Evolutionary conservation across 164 flowering plant species (phyloP).

Genomic region (Paratinospora sagittata): DNA sequence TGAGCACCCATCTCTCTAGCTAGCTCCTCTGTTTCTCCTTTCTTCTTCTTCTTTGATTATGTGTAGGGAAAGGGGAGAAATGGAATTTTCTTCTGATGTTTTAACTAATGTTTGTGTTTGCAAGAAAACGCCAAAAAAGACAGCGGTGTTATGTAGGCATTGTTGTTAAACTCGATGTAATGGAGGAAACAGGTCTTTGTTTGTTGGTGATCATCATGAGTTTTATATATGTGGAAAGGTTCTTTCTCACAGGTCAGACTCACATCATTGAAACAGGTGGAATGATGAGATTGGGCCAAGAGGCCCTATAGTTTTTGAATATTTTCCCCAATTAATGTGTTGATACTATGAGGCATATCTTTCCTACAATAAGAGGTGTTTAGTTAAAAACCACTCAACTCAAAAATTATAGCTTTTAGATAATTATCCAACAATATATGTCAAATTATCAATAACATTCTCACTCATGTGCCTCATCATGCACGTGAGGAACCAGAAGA

Average conservation of each 20-base stretch:
- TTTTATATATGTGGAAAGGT: not conserved
- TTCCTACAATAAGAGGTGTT: too few relatives aligned
- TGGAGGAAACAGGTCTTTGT: constrained; percentile 3
- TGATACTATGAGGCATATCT: too few relatives aligned
- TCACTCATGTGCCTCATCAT: too few relatives aligned
- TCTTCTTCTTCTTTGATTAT: not conserved
- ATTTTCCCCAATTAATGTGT: too few relatives aligned
- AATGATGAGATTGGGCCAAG: too few relatives aligned
- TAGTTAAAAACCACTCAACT: too few relatives aligned
- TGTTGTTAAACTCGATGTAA: constrained; percentile 21
- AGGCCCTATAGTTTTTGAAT: too few relatives aligned
- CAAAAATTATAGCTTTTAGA: too few relatives aligned
- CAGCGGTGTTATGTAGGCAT: constrained; percentile 22
- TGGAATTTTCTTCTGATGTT: not conserved
- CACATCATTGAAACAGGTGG: constrained; percentile 1
- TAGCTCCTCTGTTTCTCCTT: not conserved
- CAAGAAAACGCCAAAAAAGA: constrained; percentile 6
- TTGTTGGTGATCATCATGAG: not conserved
- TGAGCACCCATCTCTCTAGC: constrained; percentile 31
- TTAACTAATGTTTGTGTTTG: not conserved
- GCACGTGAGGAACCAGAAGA: too few relatives aligned
- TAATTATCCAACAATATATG: too few relatives aligned
- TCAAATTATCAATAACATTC: too few relatives aligned
- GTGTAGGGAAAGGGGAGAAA: constrained; percentile 3
- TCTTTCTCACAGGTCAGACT: not conserved